phyloP scores from a whole-genome alignment of 2,329 filamentous ascomycete species.

The Conoideocrella luteorostrata region DNA sequence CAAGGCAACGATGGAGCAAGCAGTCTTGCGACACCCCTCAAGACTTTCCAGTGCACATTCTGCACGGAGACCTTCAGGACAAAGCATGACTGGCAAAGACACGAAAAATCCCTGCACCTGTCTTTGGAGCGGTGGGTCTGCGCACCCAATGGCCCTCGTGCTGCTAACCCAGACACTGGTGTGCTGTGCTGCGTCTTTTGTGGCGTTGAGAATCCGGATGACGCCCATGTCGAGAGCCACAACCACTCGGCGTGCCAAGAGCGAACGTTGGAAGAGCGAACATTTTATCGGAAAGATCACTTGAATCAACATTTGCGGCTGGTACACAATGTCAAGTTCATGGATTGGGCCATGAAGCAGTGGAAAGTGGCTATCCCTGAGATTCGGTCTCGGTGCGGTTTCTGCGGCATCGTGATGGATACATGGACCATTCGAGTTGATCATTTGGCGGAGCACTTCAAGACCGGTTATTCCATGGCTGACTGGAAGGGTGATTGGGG shows the following conservation, averaged over 20 bases:
- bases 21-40: constrained; percentile 36
- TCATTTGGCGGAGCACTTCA: constrained; percentile 63
- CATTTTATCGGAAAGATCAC: constrained; percentile 62
- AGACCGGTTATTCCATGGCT: constrained; percentile 58
- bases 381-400: constrained; percentile 59
- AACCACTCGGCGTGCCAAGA: constrained; percentile 62
- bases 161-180: constrained; percentile 54
- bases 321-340: constrained; percentile 56
- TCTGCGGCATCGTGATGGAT: constrained; percentile 56
- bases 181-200: constrained; percentile 54
- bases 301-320: constrained; percentile 59
- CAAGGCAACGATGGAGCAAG: constrained; percentile 26
- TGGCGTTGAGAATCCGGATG: constrained; percentile 46
- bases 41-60: constrained; percentile 62
- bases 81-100: constrained; percentile 64
- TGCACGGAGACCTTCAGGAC: constrained; percentile 62
- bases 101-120: constrained; percentile 61
- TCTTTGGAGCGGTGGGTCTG: constrained; percentile 63
- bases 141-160: constrained; percentile 48
- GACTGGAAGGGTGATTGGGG: constrained; percentile 67
- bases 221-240: constrained; percentile 51
- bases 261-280: constrained; percentile 53
- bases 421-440: constrained; percentile 56
- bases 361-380: constrained; percentile 57
- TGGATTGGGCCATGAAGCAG: constrained; percentile 56